phyloP scores from a whole-genome alignment of 139 green algal species.

The Coccomyxa sp. region DNA sequence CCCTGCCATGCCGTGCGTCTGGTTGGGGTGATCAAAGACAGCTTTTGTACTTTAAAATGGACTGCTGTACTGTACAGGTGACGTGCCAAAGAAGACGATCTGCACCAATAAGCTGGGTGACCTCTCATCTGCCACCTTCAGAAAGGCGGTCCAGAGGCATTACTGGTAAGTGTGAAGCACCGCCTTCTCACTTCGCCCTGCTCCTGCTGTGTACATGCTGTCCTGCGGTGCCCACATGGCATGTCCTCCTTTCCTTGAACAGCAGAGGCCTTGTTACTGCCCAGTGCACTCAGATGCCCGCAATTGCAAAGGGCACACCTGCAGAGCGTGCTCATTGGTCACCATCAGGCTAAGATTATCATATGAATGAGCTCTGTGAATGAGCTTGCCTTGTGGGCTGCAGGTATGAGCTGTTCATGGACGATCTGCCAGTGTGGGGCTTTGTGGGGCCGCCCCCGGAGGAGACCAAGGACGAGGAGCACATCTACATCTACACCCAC shows the following conservation, averaged over 20 bases:
- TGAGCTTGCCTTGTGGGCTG: neutral
- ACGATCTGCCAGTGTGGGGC: conserved; percentile 93
- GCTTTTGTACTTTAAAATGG: too few relatives aligned
- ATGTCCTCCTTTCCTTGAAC: too few relatives aligned
- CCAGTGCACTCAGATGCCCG: neutral
- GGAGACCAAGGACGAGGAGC: conserved; percentile 34
- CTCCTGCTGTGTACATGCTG: neutral
- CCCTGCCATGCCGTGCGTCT: too few relatives aligned
- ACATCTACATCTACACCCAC: conserved; percentile 90
- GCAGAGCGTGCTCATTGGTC: neutral
- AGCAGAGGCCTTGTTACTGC: too few relatives aligned
- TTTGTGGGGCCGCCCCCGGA: conserved; percentile 75
- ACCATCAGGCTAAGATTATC: neutral
- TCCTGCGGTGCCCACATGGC: too few relatives aligned
- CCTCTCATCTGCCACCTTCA: conserved; percentile 60
- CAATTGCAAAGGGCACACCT: too few relatives aligned
- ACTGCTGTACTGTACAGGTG: conserved; percentile 18
- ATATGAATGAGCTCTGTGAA: neutral
- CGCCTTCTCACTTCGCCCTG: too few relatives aligned
- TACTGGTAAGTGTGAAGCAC: too few relatives aligned
- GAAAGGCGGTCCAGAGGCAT: conserved; percentile 67
- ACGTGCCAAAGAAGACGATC: conserved; percentile 67
- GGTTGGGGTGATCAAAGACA: too few relatives aligned
- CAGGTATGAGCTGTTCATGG: conserved; percentile 93
- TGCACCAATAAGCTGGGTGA: conserved; percentile 66